Base-by-base conservation (phyloP, 306 rosid species). In the Hylodesmum podocarpum region DNA sequence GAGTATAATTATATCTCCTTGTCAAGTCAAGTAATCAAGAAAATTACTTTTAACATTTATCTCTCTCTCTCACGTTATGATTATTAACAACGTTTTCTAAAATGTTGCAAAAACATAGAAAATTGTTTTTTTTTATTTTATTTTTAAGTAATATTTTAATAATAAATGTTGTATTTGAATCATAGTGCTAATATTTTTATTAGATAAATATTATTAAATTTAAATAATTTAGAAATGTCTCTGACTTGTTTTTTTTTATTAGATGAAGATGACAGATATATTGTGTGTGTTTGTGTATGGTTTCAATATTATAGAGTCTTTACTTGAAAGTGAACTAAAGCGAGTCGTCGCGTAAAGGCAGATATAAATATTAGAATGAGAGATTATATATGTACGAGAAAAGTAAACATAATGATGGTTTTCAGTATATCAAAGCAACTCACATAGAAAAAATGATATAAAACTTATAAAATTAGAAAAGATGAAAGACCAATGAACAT, bases 271-370 rank as follows among this genome's bases (percentile, higher is more conserved):
- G n/a, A n/a, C n/a, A n/a, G n/a, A n/a, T n/a, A n/a, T n/a, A n/a
- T n/a, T 24, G 2, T 29, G 19, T 51, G 58, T 59, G 66, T 69
- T 44, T 44, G 2, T 72, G 51, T 34, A 18, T 58, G 29, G n/a
- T 40, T 50, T 67, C 15, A 37, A 54, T 39, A 6, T 19, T 72
- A 12, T 15, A 16, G n/a, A 51, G 29, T 25, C 76, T 80, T 80
- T 61, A 65, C 81, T 82, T 83, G 16, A 55, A 82, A 79, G 84
- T 79, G 54, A 82, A 47, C 81, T 66, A 75, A 78, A 69, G 82
- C 43, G 73, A 47, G 51, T 27, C 66, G 25, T 75, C 63, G 55
- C 76, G 41, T 44, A 50, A 75, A 63, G 76, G 9, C 3, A 50
- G 55, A 71, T 44, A 79, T 29, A 47, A 49, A 70, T 71, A 72